Evolutionary conservation across 352 stramenopile genomes (phyloP), one percentile per base, ranked within the genome.

Genomic region (Pythium utonaiense): DNA sequence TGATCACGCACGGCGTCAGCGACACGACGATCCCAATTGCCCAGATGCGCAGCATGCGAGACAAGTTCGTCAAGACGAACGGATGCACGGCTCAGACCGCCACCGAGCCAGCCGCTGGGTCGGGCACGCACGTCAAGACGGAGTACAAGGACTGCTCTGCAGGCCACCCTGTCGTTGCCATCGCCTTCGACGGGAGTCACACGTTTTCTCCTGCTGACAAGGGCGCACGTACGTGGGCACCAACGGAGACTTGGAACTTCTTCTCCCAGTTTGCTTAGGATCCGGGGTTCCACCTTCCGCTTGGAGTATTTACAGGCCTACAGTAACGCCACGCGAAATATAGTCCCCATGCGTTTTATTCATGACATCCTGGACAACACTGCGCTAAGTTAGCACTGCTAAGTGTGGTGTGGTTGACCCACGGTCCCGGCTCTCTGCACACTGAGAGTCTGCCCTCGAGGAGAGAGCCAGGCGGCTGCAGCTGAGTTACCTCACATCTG

Each of bases 91-190:
- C 67, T n/a, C 57, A 70, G 49, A 66, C 36, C 21, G 57, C 64
- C n/a, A 17, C 38, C 4, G 60, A 71, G 40, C 69, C 69, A 6
- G 49, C 49, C 3, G 17, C 25, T 22, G 64, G 65, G 14, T 73
- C 69, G 3, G 51, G 55, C 17, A 66, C 64, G 48, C 64, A 75
- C 57, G 62, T 73, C 54, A 75, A 70, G 45, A 75, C 69, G 8
- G 33, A 44, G 57, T 75, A 75, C 57, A 22, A 52, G 22, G 67
- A 67, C 53, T 75, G 69, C 64, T 50, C 40, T 48, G n/a, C 33
- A 3, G 57, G 57, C 6, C 50, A 66, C 24, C 64, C 69, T 6
- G 60, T 75, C 49, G 63, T 57, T 4, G 70, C 62, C 53, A 64
- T 68, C 30, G 57, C 60, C 17, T 70, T 66, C 42, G 61, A 71